A percentile compares a stretch with the other conserved stretches of the same genome.
Evolutionary conservation across 1,139 yeast species (phyloP).

Genomic region (Blastobotrys indianensis): DNA sequence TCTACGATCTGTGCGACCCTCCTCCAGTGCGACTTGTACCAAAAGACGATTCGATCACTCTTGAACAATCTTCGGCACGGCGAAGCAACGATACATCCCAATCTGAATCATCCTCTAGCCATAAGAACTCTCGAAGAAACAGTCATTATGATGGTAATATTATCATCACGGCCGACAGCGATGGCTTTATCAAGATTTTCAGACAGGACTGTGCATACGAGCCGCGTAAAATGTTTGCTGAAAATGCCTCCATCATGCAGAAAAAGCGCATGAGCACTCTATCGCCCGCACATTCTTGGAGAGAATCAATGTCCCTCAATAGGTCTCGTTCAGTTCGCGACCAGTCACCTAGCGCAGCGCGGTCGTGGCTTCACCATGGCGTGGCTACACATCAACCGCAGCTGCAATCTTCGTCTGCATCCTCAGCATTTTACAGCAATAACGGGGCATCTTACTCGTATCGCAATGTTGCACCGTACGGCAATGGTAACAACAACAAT

Average conservation of each 20-base stretch:
- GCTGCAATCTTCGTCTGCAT: too few relatives aligned
- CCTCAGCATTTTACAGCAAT: too few relatives aligned
- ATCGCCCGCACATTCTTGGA: slow-evolving; percentile 24
- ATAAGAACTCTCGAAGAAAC: slow-evolving; percentile 11
- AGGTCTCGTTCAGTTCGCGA: slow-evolving; percentile 18
- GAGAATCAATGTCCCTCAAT: slow-evolving; percentile 18
- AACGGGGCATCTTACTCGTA: too few relatives aligned
- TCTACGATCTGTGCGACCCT: slow-evolving; percentile 55
- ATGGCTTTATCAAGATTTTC: slow-evolving; percentile 69
- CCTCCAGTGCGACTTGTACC: slow-evolving; percentile 24
- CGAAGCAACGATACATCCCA: neutral
- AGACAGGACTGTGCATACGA: slow-evolving; percentile 64
- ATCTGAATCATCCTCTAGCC: neutral
- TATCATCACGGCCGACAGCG: slow-evolving; percentile 70
- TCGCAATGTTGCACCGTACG: too few relatives aligned
- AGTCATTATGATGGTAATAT: slow-evolving; percentile 38
- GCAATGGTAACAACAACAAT: neutral
- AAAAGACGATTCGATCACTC: neutral
- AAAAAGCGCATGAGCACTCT: slow-evolving; percentile 19
- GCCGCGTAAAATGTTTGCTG: slow-evolving; percentile 23
- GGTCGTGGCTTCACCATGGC: too few relatives aligned
- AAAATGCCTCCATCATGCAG: slow-evolving; percentile 16
- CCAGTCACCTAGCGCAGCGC: neutral
- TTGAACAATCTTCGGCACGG: neutral
- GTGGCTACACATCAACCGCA: too few relatives aligned